Evolutionary conservation across 2,329 filamentous ascomycete genomes (phyloP).

Genomic region (Westerdykella aurantiaca): DNA sequence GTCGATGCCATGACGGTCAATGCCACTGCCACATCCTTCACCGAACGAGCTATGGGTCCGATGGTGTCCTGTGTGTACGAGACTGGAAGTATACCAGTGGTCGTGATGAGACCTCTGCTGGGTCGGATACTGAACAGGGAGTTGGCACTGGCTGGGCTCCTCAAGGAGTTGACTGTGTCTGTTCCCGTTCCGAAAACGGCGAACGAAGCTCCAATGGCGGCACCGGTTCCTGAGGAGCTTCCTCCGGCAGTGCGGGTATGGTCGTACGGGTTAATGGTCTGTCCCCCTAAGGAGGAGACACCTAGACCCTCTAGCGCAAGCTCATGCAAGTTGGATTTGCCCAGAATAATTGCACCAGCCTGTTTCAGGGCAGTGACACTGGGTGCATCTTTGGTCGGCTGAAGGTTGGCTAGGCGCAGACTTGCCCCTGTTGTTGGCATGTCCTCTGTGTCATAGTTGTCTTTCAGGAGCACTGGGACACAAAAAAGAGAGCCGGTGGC

Average conservation of each 20-base stretch:
- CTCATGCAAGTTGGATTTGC: constrained; percentile 57
- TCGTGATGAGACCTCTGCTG: constrained; percentile 48
- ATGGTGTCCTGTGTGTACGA: constrained; percentile 53
- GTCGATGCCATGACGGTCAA: constrained; percentile 50
- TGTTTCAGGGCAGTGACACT: constrained; percentile 45
- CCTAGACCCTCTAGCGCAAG: constrained; percentile 59
- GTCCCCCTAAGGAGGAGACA: constrained; percentile 58
- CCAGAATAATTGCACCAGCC: constrained; percentile 52
- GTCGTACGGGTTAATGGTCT: constrained; percentile 64
- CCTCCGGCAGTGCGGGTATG: constrained; percentile 59
- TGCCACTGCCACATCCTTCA: constrained; percentile 48
- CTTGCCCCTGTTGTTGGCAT: constrained; percentile 56
- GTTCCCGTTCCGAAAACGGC: constrained; percentile 55
- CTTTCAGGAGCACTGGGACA: constrained; percentile 58
- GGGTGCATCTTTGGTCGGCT: constrained; percentile 46
- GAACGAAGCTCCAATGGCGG: constrained; percentile 54
- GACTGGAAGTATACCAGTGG: constrained; percentile 51
- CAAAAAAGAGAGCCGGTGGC: constrained; percentile 52
- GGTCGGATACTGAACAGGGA: constrained; percentile 56
- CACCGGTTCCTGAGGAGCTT: constrained; percentile 58
- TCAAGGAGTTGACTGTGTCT: constrained; percentile 58
- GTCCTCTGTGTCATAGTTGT: constrained; percentile 55
- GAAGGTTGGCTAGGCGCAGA: constrained; percentile 45
- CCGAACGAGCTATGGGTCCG: constrained; percentile 50
- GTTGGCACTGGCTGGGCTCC: constrained; percentile 58